Percentiles rank a stretch among this genome's conserved stretches.
Conservation (phyloP, 176 grass and related monocot genomes). For the Bonia amplexicaulis region DNA sequence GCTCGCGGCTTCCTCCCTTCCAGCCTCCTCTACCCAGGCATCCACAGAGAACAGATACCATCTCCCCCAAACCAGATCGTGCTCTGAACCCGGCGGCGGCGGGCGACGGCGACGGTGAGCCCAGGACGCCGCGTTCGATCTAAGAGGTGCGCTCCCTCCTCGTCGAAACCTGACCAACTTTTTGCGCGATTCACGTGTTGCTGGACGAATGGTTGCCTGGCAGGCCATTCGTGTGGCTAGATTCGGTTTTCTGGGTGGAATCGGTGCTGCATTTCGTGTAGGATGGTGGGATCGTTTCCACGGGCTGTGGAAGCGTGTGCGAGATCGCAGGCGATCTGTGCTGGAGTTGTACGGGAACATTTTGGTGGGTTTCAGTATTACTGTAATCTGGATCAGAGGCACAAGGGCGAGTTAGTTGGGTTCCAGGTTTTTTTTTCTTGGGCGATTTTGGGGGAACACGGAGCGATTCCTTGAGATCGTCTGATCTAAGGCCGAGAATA, state of each 20-base stretch:
- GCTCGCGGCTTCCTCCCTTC: neutral
- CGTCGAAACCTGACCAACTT: neutral
- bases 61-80: slow-evolving; percentile 20
- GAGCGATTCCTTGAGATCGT: neutral
- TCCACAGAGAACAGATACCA: neutral
- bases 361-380: neutral
- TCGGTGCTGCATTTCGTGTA: slow-evolving; percentile 1
- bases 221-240: neutral
- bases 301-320: neutral
- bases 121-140: slow-evolving; percentile 11
- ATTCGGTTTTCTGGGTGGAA: neutral
- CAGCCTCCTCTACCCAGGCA: neutral
- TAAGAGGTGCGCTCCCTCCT: slow-evolving; percentile 5
- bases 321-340: slow-evolving; percentile 7
- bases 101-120: neutral
- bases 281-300: neutral
- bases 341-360: neutral
- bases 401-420: neutral
- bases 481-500: neutral
- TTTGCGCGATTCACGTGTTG: neutral
- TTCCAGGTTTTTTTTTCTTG: neutral
- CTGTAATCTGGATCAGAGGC: neutral
- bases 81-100: neutral
- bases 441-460: neutral
- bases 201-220: neutral